A percentile compares a stretch with the other conserved stretches of the same genome.
Evolutionary conservation across 768 basidiomycete species (phyloP).

Genomic region (Russula earlei): DNA sequence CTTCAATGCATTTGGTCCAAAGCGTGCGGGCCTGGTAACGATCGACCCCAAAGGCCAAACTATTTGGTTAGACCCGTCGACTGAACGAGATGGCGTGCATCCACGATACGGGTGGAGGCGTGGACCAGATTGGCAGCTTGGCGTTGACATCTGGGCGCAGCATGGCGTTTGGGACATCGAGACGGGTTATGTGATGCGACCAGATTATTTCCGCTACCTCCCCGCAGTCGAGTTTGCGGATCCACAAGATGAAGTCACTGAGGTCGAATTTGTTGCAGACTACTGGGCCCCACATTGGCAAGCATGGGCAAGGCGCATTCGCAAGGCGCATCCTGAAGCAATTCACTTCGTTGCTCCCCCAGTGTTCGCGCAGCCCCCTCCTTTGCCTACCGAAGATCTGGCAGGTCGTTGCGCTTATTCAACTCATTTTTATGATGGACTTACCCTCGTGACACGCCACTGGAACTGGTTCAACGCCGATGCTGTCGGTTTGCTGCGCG

Average conservation of each 20-base stretch:
- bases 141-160: slow-evolving; percentile 77
- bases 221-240: slow-evolving; percentile 24
- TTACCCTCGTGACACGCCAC: slow-evolving; percentile 86
- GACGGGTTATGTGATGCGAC: slow-evolving; percentile 53
- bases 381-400: slow-evolving; percentile 42
- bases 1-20: slow-evolving; percentile 74
- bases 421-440: slow-evolving; percentile 89
- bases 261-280: slow-evolving; percentile 62
- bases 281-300: slow-evolving; percentile 73
- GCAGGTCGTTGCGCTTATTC: slow-evolving; percentile 65
- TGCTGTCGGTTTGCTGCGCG: slow-evolving; percentile 83
- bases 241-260: slow-evolving; percentile 26
- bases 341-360: slow-evolving; percentile 90
- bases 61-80: slow-evolving; percentile 61
- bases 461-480: slow-evolving; percentile 97
- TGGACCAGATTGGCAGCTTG: slow-evolving; percentile 59
- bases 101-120: slow-evolving; percentile 80
- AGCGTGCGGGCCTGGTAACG: slow-evolving; percentile 58
- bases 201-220: slow-evolving; percentile 63
- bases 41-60: slow-evolving; percentile 78
- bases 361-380: slow-evolving; percentile 76
- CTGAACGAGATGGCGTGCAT: slow-evolving; percentile 44
- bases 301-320: slow-evolving; percentile 47
- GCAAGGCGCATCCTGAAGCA: slow-evolving; percentile 62
- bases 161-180: slow-evolving; percentile 85